A percentile compares a stretch with the other conserved stretches of the same genome.
Evolutionary conservation across 495 filamentous ascomycete species (phyloP).

Genomic region (Thermochaetoides thermophila): DNA sequence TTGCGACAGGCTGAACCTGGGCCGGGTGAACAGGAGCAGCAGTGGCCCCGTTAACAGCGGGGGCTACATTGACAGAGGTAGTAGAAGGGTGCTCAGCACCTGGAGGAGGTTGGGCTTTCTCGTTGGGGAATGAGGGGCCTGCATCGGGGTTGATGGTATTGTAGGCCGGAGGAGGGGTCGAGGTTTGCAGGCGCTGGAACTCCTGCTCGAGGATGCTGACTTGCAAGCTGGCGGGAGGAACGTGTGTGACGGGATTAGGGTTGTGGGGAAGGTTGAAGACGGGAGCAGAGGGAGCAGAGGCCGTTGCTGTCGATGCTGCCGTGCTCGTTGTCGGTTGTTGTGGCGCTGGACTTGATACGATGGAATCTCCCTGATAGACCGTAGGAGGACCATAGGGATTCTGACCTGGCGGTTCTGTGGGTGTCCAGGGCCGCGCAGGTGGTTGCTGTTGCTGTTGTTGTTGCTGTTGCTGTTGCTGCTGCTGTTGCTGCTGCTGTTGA

Average conservation of each 20-base stretch:
- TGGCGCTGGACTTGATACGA: conserved; percentile 25
- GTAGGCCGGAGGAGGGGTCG: conserved; percentile 84
- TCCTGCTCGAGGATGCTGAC: conserved; percentile 69
- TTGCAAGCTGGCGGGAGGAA: conserved; percentile 19
- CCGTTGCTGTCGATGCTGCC: too few relatives aligned
- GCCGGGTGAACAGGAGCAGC: conserved; percentile 10
- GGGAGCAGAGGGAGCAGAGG: too few relatives aligned
- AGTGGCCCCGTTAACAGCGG: conserved; percentile 4
- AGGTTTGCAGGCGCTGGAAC: conserved; percentile 73
- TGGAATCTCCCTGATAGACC: conserved; percentile 72
- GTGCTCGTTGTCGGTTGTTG: too few relatives aligned
- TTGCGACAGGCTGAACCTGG: conserved; percentile 3
- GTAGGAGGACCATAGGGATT: conserved; percentile 86
- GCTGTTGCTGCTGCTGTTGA: conserved; percentile 37
- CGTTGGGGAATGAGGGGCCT: conserved; percentile 50
- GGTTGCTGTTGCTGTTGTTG: too few relatives aligned
- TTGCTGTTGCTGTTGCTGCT: conserved; percentile 36
- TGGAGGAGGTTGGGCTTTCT: conserved; percentile 49
- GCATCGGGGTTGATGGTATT: conserved; percentile 51
- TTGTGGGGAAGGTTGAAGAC: conserved; percentile 18
- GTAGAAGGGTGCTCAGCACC: too few relatives aligned
- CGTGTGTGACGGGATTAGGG: conserved; percentile 15
- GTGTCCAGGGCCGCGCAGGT: conserved; percentile 80
- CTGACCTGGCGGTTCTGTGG: conserved; percentile 78
- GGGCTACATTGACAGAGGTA: conserved; percentile 19